Conservation (phyloP, 2,329 filamentous ascomycete species). For the Fusarium pilosicola region DNA sequence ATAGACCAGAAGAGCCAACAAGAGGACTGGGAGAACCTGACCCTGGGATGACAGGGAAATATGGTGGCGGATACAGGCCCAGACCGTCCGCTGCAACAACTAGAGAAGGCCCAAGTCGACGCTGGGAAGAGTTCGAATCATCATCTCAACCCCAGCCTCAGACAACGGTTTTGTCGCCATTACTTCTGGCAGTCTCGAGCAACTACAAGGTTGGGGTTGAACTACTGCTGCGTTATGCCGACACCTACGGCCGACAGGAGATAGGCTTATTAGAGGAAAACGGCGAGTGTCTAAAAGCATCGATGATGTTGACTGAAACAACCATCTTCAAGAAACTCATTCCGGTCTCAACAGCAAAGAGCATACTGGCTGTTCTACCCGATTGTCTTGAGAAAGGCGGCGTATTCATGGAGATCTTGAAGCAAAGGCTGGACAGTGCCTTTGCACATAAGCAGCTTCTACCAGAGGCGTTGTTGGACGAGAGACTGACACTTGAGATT, state of each 20-base stretch:
- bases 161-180: background rate
- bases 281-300: background rate
- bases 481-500: rapidly evolving
- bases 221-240: background rate
- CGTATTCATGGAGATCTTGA: rapidly evolving
- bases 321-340: background rate
- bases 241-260: background rate
- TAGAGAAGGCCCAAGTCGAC: background rate
- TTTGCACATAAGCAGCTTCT: background rate
- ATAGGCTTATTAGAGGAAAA: rapidly evolving
- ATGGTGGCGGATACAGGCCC: background rate
- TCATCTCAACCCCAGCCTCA: background rate
- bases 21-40: rapidly evolving
- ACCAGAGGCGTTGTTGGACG: rapidly evolving
- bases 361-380: background rate
- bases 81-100: rapidly evolving
- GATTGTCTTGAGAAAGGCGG: background rate
- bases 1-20: background rate
- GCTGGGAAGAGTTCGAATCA: background rate
- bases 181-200: background rate
- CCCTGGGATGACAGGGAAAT: background rate
- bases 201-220: background rate
- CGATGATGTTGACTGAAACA: rapidly evolving
- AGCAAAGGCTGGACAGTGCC: background rate
- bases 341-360: background rate